Evolutionary conservation across 2,329 filamentous ascomycete genomes (phyloP), one percentile per base, ranked within the genome.

Genomic region (Fonsecaea pedrosoi): DNA sequence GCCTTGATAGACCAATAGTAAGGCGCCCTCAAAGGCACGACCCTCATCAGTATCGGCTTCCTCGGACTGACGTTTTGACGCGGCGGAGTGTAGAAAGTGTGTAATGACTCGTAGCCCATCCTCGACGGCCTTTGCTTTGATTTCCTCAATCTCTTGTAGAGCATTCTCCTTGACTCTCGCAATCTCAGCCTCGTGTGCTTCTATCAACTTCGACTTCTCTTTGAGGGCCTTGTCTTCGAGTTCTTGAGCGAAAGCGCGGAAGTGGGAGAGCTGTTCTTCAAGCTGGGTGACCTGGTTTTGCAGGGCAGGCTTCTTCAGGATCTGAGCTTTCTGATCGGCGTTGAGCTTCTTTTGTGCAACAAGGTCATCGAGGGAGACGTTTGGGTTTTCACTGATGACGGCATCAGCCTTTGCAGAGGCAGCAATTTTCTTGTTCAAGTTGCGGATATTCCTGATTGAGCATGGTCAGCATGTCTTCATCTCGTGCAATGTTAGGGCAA

Each of bases 401-500:
- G 82, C 76, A 71, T 89, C 86, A 71, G 87, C 83, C 77, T 88
- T 89, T 62, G 84, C 78, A 72, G 85, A 86, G 63, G 82, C 82
- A 72, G 85, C 92, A 75, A 98, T 89, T 82, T 97, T 97, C 87
- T 97, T 98, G 84, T 89, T 91, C 75, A 95, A 83, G 79, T 95
- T 96, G 76, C 94, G 93, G 74, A 97, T 91, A 79, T 88, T 92
- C 85, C 93, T 97, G 68, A 66, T 9, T 21, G 15, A 70, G 30
- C 25, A 63, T 63, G 18, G 53, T 67, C 66, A 60, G 61, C 35
- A 34, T 18, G 8, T 42, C 12, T 30, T 56, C 10, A 50, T 25
- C 54, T 48, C 54, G 21, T 25, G 62, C 71, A 64, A 58, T 40
- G 61, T 13, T 13, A 35, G n/a, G 75, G 37, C 38, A 77, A 89